Evolutionary conservation across 23 red algal species (phyloP).

Genomic region (Gracilaria gracilis): DNA sequence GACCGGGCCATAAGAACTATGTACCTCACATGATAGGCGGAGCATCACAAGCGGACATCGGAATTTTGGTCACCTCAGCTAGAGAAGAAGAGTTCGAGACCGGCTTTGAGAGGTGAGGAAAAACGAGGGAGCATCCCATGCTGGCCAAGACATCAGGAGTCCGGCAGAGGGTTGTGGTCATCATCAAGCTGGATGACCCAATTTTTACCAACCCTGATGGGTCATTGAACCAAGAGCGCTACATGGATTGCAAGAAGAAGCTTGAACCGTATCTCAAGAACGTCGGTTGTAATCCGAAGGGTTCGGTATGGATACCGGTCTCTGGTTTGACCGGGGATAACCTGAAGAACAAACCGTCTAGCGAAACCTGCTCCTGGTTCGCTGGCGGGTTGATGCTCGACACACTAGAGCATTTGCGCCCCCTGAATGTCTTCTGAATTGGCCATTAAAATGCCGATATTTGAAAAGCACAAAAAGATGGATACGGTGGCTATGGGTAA

Average conservation of each 20-base stretch:
- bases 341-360: constrained; percentile 64
- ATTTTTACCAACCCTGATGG: constrained; percentile 76
- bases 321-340: constrained; percentile 91
- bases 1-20: constrained; percentile 98
- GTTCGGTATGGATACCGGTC: constrained; percentile 90
- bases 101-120: constrained; percentile 95
- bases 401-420: constrained; percentile 82
- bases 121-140: constrained; percentile 99
- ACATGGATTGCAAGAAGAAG: constrained; percentile 82
- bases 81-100: constrained; percentile 99
- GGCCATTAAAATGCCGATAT: constrained; percentile 86
- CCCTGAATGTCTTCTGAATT: constrained; percentile 79
- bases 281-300: constrained; percentile 88
- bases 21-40: constrained; percentile 98
- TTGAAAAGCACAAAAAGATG: constrained; percentile 97
- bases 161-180: constrained; percentile 83
- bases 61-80: constrained; percentile 97
- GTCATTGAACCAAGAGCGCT: constrained; percentile 86
- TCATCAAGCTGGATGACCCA: constrained; percentile 98
- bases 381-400: constrained; percentile 81
- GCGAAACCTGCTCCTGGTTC: constrained; percentile 81
- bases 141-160: constrained; percentile 97
- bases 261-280: constrained; percentile 90
- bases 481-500: constrained; percentile 91
- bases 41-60: constrained; percentile 95